A percentile compares a stretch with the other conserved stretches of the same genome.
These are phyloP conservation scores for Pleurotus pulmonarius DNA, from an alignment of 768 basidiomycete genomes.

Conservation along the genomic window DNA sequence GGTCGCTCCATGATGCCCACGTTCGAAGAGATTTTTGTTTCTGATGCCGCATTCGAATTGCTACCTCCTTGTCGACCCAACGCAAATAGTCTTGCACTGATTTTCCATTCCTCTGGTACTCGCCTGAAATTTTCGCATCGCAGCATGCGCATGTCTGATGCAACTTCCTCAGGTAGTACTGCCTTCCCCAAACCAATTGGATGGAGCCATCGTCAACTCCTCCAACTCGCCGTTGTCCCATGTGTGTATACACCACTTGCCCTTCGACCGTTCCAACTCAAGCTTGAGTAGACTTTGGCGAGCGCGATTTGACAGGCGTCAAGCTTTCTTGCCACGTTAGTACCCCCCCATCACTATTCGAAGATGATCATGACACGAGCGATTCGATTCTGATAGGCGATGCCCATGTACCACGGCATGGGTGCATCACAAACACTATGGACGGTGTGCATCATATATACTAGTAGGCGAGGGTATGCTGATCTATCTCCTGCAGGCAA, in stretches of 20 bases:
- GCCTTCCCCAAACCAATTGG: slow-evolving; percentile 4
- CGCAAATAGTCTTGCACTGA: background rate
- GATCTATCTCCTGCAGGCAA: slow-evolving; percentile 13
- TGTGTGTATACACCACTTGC: background rate
- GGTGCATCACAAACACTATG: slow-evolving; percentile 11
- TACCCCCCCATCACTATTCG: background rate
- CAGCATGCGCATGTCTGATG: background rate
- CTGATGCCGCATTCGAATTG: background rate
- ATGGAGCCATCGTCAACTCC: background rate
- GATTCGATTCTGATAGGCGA: background rate
- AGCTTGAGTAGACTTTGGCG: background rate
- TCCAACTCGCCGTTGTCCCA: background rate
- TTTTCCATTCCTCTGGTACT: slow-evolving; percentile 5
- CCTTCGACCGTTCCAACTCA: background rate
- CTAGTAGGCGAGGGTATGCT: background rate
- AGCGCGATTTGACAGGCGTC: slow-evolving; percentile 2
- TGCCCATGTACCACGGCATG: slow-evolving; percentile 10
- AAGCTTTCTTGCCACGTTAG: slow-evolving; percentile 1
- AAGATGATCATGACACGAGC: background rate
- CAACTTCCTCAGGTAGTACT: background rate
- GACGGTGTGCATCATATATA: slow-evolving; percentile 6
- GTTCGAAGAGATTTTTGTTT: slow-evolving; percentile 14
- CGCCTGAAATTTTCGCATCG: background rate
- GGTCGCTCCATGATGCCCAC: slow-evolving; percentile 12
- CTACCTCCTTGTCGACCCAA: background rate